Conservation (phyloP, 1,284 basidiomycete genomes). For the Pascua sp. region DNA sequence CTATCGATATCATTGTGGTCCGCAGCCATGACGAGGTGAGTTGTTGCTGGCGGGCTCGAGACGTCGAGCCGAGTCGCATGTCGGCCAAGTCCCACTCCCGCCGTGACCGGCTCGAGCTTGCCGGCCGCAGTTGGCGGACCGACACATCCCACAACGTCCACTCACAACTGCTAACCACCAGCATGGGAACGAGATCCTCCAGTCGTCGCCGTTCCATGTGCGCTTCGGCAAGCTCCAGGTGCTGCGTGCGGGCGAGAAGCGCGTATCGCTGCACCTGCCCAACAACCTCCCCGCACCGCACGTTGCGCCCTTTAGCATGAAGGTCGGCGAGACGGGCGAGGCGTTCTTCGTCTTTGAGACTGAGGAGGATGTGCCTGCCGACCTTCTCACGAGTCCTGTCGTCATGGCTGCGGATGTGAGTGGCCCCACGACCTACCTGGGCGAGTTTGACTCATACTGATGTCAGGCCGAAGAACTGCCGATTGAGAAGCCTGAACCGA, state of each 20-base stretch:
- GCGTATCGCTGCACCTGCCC: slow-evolving; percentile 73
- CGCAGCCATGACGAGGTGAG: slow-evolving; percentile 63
- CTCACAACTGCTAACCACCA: slow-evolving; percentile 5
- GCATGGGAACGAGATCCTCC: slow-evolving; percentile 60
- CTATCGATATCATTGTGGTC: slow-evolving; percentile 95
- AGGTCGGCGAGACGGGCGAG: slow-evolving; percentile 97
- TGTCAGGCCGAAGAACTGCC: slow-evolving; percentile 5
- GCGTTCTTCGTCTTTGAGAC: slow-evolving; percentile 99
- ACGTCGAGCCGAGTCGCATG: neutral
- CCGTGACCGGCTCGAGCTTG: neutral
- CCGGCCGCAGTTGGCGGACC: neutral
- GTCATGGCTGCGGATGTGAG: slow-evolving; percentile 54
- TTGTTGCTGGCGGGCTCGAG: neutral
- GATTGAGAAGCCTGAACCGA: neutral
- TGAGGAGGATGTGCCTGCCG: slow-evolving; percentile 85
- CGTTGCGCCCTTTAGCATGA: slow-evolving; percentile 85
- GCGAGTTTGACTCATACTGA: neutral
- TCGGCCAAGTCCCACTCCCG: neutral
- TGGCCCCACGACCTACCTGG: neutral
- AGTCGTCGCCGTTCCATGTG: slow-evolving; percentile 95
- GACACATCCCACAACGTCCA: neutral
- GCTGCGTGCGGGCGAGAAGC: slow-evolving; percentile 88
- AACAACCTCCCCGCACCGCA: slow-evolving; percentile 48
- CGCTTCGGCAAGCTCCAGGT: slow-evolving; percentile 98
- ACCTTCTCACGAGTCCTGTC: slow-evolving; percentile 89